Conservation (phyloP, 495 filamentous ascomycete species). For the Aspergillus steynii region DNA sequence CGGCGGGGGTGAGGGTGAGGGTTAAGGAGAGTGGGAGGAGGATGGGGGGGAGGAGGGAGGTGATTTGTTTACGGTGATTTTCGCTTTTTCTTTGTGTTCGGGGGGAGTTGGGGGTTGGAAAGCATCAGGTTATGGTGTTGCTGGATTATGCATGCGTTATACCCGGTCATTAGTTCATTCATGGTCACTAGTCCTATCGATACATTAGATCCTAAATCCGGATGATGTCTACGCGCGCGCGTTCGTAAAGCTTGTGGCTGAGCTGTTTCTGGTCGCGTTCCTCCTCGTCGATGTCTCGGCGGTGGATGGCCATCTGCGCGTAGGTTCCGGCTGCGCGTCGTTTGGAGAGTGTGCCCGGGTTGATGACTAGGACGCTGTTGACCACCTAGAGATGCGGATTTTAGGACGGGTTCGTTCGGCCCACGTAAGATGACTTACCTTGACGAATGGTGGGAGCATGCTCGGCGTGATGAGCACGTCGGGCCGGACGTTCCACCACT, state of each 20-base stretch:
- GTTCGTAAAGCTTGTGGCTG: constrained; percentile 73
- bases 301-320: constrained; percentile 72
- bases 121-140: background rate
- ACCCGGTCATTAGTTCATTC: background rate
- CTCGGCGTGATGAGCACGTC: constrained; percentile 87
- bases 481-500: constrained; percentile 80
- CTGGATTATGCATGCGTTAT: background rate
- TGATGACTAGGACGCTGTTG: constrained; percentile 81
- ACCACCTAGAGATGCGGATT: constrained; percentile 58
- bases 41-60: constrained; percentile 41
- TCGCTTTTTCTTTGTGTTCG: background rate
- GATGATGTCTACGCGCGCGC: constrained; percentile 81
- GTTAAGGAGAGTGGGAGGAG: constrained; percentile 37
- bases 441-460: constrained; percentile 79
- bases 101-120: background rate
- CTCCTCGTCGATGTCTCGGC: constrained; percentile 55
- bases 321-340: constrained; percentile 77
- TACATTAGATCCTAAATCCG: constrained; percentile 56
- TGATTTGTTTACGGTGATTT: constrained; percentile 39
- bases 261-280: constrained; percentile 61
- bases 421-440: constrained; percentile 53
- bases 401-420: background rate
- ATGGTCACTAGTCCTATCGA: background rate
- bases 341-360: constrained; percentile 86
- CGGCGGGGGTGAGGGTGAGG: constrained; percentile 28